Conservation (phyloP, 257 asterid genomes). For the Ballota nigra region DNA sequence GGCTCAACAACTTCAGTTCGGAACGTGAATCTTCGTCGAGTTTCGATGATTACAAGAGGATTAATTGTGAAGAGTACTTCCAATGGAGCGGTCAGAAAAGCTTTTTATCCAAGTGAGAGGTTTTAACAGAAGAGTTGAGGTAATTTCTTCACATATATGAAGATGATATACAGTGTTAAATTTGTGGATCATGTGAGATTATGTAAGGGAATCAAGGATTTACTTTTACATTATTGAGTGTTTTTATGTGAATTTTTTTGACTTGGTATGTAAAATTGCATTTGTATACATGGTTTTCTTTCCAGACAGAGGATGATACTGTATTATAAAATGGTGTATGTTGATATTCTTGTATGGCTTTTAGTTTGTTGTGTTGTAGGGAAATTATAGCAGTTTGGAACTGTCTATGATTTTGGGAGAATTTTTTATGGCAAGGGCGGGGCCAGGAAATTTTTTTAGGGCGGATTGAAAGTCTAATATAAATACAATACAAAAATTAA, state of each 20-base stretch:
- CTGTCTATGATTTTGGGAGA: too few relatives aligned
- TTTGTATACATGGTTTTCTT: neutral
- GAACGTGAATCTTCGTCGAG: conserved; percentile 1
- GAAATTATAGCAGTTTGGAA: too few relatives aligned
- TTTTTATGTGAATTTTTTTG: neutral
- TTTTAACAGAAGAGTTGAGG: neutral
- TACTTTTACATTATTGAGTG: conserved; percentile 25
- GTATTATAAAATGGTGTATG: neutral
- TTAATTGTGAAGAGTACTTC: conserved; percentile 14
- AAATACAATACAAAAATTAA: too few relatives aligned
- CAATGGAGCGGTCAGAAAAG: conserved; percentile 24
- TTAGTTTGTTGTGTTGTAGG: neutral
- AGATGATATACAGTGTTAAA: neutral
- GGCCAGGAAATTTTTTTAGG: too few relatives aligned
- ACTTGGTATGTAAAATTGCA: conserved; percentile 3
- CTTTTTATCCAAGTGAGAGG: conserved; percentile 26
- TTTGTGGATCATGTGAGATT: neutral
- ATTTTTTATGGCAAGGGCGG: too few relatives aligned
- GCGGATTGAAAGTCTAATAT: too few relatives aligned
- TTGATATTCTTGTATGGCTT: neutral
- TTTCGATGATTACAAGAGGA: conserved; percentile 20
- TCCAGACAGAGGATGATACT: neutral
- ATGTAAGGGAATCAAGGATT: neutral
- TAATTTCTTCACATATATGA: neutral
- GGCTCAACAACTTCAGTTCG: neutral